Base-by-base conservation (phyloP, 208 protist genomes). In the Acanthamoeba lenticulata region DNA sequence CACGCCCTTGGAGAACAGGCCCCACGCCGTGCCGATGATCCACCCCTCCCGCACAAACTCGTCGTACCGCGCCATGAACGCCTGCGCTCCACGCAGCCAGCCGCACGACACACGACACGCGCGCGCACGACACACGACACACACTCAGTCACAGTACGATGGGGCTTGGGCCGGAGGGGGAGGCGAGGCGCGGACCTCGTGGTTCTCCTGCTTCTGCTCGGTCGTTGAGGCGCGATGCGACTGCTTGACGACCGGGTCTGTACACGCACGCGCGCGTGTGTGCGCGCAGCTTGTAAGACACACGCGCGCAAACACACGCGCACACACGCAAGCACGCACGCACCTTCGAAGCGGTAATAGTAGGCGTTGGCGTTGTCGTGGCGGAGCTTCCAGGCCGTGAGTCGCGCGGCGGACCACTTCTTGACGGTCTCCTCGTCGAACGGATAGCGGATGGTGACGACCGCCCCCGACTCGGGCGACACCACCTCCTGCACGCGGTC, bases 381-480 rank as follows among this genome's bases (percentile, higher is more conserved):
- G 3, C 83, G 83, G 27, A 72, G 55, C 57, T 69, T 90, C 74
- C 74, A 85, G 9, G 74, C 74, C 6, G 74, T 45, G 11, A 85
- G n/a, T 42, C 74, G 34, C 32, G 83, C 83, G 2, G 83, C 9
- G n/a, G 83, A 90, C 83, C 83, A 90, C 0, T 42, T 32, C 38
- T 90, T 90, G 57, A 90, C 83, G 55, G 52, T 90, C 55, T 90
- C 52, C 52, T 90, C 83, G 34, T 90, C 83, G 40, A 90, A 90
- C 32, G 83, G 83, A 27, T 90, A 62, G 3, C 34, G 52, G 34
- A 90, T 72, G 32, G 47, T 90, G 19, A 85, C 38, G n/a, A n/a
- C n/a, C n/a, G 74, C 74, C 29, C 27, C 74, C 74, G 74, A 85
- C 27, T 90, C 52, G n/a, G 57, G 83, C 34, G 47, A 44, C 32